Base-by-base conservation (phyloP, 2,329 filamentous ascomycete genomes). In the Verticillium klebahnii region DNA sequence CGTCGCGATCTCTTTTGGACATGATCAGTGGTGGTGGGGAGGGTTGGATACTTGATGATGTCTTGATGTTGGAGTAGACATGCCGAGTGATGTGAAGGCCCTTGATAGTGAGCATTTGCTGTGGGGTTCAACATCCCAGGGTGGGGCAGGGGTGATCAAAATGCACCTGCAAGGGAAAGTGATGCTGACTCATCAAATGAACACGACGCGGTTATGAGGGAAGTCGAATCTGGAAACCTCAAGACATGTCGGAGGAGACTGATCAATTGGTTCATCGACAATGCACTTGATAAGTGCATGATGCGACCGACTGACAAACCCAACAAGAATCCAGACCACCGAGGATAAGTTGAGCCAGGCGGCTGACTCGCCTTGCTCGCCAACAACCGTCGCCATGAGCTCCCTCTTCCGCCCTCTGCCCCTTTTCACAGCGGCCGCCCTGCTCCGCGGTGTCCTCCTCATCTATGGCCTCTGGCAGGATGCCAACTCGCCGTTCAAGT, bases 381-480 rank as follows among this genome's bases (percentile, higher is more conserved):
- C 19, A 52, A 25, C 34, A 36, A 36, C 34, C 34, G 34, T 14
- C 45, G 19, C 19, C 45, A 52, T 52, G 45, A 19, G n/a, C 19
- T 14, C 45, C 19, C 45, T 66, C 58, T 66, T 66, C 62, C 68
- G 69, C 61, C 78, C 79, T 1, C 39, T 72, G 8, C 80, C 82
- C 9, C 82, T 90, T 69, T 86, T 89, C 73, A 65, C 77, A 60
- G 74, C 84, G 14, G 81, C 85, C 58, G 78, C 88, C 60, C 69
- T 88, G 57, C 84, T 99, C 29, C 91, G 95, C 64, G 72, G 86
- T 6, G 74, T 80, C 36, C 87, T 99, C 65, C 85, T 98, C 58
- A 73, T 96, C 70, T 98, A 98, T 74, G 94, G 95, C 62, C 85
- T 92, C 64, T 93, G 91, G 82, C 95, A 99, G 79, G 95, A 99